These are phyloP conservation scores for Fragaria ananassa DNA, from an alignment of 306 rosid species.

Conservation along the genomic window DNA sequence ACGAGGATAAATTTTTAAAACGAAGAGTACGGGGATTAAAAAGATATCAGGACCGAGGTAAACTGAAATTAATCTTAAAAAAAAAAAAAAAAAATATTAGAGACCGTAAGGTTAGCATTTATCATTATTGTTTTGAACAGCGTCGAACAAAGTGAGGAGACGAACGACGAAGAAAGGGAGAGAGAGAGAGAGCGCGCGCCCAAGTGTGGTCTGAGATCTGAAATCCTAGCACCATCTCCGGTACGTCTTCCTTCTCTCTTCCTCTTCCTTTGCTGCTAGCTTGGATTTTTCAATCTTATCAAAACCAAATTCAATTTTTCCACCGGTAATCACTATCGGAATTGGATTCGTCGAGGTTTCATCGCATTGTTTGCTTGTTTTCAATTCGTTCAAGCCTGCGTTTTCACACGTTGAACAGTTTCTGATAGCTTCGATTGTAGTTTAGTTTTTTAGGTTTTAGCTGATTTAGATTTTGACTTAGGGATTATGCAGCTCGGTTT, in stretches of 20 bases:
- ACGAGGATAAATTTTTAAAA: no score
- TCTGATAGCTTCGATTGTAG: neutral
- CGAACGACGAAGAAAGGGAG: neutral
- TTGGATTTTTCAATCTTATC: neutral
- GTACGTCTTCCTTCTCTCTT: neutral
- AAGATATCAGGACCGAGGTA: no score
- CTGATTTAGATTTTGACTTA: neutral
- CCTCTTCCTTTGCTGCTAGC: neutral
- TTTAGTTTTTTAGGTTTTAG: neutral
- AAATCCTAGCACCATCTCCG: neutral
- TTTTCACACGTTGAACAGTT: neutral
- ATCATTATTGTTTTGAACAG: neutral
- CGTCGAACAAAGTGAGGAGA: conserved; percentile 2
- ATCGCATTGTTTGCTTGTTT: neutral
- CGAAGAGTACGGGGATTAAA: no score
- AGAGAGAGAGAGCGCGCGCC: neutral
- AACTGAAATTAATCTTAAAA: no score
- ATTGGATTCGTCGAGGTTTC: neutral
- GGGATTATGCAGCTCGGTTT: neutral
- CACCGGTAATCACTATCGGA: neutral
- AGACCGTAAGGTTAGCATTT: no score
- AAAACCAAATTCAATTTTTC: neutral
- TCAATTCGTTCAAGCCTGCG: neutral
- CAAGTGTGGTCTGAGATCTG: conserved; percentile 4
- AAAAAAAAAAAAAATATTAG: no score